Evolutionary conservation across 2,329 filamentous ascomycete genomes (phyloP).

Genomic region (Dactylellina leptospora): DNA sequence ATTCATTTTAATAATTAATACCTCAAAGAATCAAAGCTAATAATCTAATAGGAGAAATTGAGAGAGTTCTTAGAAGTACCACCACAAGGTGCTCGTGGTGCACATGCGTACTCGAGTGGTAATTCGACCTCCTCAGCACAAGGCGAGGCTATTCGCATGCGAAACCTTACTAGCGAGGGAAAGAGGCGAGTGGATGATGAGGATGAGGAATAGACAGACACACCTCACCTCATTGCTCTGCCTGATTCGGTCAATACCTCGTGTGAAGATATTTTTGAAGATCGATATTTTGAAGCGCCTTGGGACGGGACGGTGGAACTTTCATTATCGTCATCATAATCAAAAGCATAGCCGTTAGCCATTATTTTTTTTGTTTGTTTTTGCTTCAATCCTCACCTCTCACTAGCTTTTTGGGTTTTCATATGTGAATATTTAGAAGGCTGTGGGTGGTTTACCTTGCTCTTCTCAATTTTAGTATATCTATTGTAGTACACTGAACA

Average conservation of each 20-base stretch:
- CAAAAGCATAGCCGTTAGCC: not conserved
- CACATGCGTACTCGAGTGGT: slow-evolving; percentile 40
- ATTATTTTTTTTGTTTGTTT: not conserved
- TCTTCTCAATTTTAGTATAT: too few relatives aligned
- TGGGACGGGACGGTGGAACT: not conserved
- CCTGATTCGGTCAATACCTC: too few relatives aligned
- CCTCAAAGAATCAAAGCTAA: slow-evolving; percentile 55
- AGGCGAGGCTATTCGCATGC: slow-evolving; percentile 51
- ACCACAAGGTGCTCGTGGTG: slow-evolving; percentile 12
- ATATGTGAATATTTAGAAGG: slow-evolving; percentile 27
- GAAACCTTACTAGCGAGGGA: slow-evolving; percentile 54
- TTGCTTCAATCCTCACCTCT: not conserved
- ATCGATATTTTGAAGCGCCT: not conserved
- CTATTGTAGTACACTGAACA: too few relatives aligned
- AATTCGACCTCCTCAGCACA: slow-evolving; percentile 42
- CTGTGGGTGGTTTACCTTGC: slow-evolving; percentile 5
- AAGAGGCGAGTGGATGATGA: slow-evolving; percentile 24
- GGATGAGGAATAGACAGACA: slow-evolving; percentile 35
- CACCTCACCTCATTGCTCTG: not conserved
- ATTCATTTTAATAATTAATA: not conserved
- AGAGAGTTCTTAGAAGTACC: slow-evolving; percentile 54
- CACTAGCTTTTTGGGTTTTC: not conserved
- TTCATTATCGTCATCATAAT: not conserved
- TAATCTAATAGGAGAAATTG: slow-evolving; percentile 54
- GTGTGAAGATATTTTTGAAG: not conserved